Conservation (phyloP, 192 early-diverging fungal species). For the Coemansia sp. region DNA sequence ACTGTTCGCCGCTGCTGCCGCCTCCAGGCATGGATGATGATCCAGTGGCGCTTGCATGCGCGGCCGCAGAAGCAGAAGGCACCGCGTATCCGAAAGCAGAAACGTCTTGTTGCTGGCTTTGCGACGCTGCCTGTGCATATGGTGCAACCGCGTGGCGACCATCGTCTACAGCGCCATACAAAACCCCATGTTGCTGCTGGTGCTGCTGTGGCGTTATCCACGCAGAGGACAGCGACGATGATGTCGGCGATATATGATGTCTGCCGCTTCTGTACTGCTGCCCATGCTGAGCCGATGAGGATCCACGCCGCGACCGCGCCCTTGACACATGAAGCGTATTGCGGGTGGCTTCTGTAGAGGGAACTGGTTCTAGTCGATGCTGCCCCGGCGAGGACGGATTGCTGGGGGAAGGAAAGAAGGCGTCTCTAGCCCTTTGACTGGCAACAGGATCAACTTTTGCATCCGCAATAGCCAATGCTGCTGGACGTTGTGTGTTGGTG, state of each 20-base stretch:
- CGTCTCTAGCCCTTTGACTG: background rate
- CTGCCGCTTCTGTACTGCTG: background rate
- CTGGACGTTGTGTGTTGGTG: background rate
- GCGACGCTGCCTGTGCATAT: slow-evolving; percentile 1
- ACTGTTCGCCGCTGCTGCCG: slow-evolving; percentile 15
- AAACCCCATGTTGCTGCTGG: background rate
- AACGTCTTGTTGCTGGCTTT: background rate
- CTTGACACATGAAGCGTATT: background rate
- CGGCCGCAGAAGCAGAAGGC: slow-evolving; percentile 9
- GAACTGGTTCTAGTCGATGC: background rate
- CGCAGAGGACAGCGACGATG: background rate
- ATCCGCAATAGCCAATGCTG: background rate
- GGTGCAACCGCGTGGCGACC: slow-evolving; percentile 6
- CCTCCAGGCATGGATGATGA: slow-evolving; percentile 2
- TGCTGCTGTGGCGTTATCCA: slow-evolving; percentile 5
- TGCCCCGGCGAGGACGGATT: background rate
- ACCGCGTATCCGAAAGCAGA: slow-evolving; percentile 23
- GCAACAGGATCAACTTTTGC: background rate
- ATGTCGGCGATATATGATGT: slow-evolving; percentile 1
- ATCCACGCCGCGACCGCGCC: background rate
- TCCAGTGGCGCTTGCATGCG: slow-evolving; percentile 30
- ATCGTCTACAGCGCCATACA: background rate
- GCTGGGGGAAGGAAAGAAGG: background rate
- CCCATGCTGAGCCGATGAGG: background rate
- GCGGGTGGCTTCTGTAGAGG: background rate